Evolutionary conservation across 129 eudicot species (phyloP), one percentile per base, ranked within the genome.

Genomic region (Dittrichia graveolens): DNA sequence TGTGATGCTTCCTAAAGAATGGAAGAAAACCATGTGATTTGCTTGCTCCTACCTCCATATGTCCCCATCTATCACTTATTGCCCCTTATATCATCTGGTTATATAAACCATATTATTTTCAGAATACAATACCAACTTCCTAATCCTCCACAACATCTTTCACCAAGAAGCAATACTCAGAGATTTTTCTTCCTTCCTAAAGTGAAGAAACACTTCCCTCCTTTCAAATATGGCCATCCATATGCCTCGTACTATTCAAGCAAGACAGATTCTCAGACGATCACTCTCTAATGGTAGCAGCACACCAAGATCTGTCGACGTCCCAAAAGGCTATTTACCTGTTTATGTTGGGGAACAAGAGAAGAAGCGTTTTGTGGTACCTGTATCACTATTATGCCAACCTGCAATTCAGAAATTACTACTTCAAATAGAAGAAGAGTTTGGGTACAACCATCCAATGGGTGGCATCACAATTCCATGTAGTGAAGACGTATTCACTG

Each of bases 381-480:
- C 88, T 82, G 4, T 86, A 73, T 69, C 53, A 12, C 12, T 64
- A 4, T 77, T 86, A 76, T 82, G 54, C 38, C 65, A 80, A 37
- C 85, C 87, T 76, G 46, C 69, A 5, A 80, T 86, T 65, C 87
- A 80, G 40, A 59, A 57, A 3, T 54, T 85, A 63, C 34, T 85
- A 8, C 43, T 50, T 24, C 65, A 9, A 3, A 84, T 88, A 2
- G 91, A 83, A 62, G 85, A 86, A 67, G 91, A 86, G 53, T 86
- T 69, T 10, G 88, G 91, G 10, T 86, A 74, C 53, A 61, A 82
- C 42, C 85, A 82, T 73, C 87, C 87, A 3, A 82, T 74, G 76
- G 90, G 90, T 5, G 87, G 85, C 60, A 78, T 85, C 48, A 85
- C 90, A 14, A 82, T 85, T 47, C 87, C 87, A 12, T 85, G 87